Evolutionary conservation across 345 rosid genomes (phyloP), one percentile per base, ranked within the genome.

Genomic region (Arabidopsis arenosa): DNA sequence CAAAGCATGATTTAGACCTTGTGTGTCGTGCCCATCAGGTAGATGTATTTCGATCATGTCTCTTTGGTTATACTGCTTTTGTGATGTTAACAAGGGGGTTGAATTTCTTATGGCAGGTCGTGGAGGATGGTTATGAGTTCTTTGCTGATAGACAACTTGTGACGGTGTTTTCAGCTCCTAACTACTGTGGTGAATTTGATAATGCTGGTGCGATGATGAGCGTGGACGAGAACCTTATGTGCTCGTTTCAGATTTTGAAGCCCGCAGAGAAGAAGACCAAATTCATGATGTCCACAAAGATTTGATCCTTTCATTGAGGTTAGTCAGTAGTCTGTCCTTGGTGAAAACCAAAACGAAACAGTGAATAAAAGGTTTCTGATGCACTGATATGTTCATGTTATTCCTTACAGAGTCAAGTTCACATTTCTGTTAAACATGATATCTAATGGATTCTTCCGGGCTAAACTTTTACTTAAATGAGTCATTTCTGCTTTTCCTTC

Each of bases 171-270:
- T 92, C 97, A 36, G 98, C 97, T 54, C 97, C 98, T 9, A 92
- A 92, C 81, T 91, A 93, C 79, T 92, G 97, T 75, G 97, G 98
- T 21, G 98, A 94, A 79, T 94, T 92, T 83, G 96, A 94, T 77
- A 94, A 94, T 86, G 98, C 98, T 17, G 98, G 98, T 72, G 96
- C 98, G 2, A 84, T 92, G 96, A 94, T 94, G 98, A 88, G 87
- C 51, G 94, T 94, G 49, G 93, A 94, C 58, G 93, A 87, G 66
- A 85, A 86, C 81, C 80, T 92, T 77, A 87, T 86, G 90, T 94
- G 98, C 85, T 94, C 98, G 52, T 94, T 94, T 80, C 98, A 92
- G 84, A 92, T 92, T 85, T 83, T 94, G 71, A 94, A 90, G 82
- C 98, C 97, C 6, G 90, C 97, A 0, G 98, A 90, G 83, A 89